These are phyloP conservation scores for Aspergillus sp. DNA, from an alignment of 2,329 filamentous ascomycete species.

Conservation along the genomic window DNA sequence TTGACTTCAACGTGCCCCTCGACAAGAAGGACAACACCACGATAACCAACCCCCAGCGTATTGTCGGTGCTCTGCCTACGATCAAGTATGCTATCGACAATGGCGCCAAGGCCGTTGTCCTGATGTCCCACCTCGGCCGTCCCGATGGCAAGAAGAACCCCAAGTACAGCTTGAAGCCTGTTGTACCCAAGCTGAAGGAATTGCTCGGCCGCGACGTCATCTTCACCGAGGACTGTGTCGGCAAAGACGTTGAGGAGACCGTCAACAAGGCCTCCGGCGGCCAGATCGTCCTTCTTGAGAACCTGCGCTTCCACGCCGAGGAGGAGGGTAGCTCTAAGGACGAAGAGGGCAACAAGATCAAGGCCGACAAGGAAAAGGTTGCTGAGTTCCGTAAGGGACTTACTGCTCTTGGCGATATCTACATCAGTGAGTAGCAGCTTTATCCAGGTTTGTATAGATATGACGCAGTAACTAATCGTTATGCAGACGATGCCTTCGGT, in stretches of 20 bases:
- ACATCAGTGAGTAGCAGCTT: conserved; percentile 71
- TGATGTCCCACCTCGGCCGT: conserved; percentile 98
- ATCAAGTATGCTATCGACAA: conserved; percentile 92
- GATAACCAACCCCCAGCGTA: conserved; percentile 97
- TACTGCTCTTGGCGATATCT: conserved; percentile 92
- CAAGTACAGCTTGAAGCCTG: conserved; percentile 94
- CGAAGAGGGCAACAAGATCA: conserved; percentile 91
- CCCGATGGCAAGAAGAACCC: conserved; percentile 85
- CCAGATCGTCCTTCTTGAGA: conserved; percentile 88
- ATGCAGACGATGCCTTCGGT: conserved; percentile 89
- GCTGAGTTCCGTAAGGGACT: conserved; percentile 92
- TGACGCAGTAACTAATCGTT: neutral
- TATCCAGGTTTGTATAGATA: neutral
- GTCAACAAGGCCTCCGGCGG: conserved; percentile 81
- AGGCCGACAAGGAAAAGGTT: conserved; percentile 92
- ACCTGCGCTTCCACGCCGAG: conserved; percentile 96
- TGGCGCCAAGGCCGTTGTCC: conserved; percentile 85
- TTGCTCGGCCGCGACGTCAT: conserved; percentile 79
- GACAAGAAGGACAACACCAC: conserved; percentile 74
- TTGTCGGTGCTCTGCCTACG: conserved; percentile 89
- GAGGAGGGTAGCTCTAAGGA: conserved; percentile 97
- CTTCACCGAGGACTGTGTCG: conserved; percentile 88
- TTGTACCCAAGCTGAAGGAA: conserved; percentile 89
- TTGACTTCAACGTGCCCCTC: conserved; percentile 99
- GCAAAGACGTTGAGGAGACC: conserved; percentile 82